Evolutionary conservation across 495 filamentous ascomycete genomes (phyloP), one percentile per base, ranked within the genome.

Genomic region (Xylaria venustula): DNA sequence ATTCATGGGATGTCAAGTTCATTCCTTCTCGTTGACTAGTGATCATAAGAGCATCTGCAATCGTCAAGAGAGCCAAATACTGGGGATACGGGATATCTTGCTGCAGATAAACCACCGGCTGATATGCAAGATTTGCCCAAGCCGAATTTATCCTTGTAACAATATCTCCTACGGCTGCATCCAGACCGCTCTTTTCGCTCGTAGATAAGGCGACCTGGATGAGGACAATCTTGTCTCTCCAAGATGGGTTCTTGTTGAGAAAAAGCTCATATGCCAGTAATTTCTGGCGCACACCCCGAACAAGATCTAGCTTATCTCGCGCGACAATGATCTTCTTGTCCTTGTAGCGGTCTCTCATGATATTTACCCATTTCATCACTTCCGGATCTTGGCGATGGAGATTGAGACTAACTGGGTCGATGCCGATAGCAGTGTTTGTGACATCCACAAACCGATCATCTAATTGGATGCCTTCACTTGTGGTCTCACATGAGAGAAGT

Each of bases 1-100:
- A 97, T 73, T 97, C 93, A 68, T 97, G 93, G 46, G 87, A 89
- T 7, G 93, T 95, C 37, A 97, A 75, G 67, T 96, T 96, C 93
- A 97, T 97, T 42, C 93, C 93, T 69, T 97, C 93, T 49, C 93
- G 90, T 54, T 97, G 84, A 71, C 89, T 92, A 6, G 93, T 92
- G 69, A 97, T 92, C 84, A 96, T 93, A 30, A 97, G 79, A 20
- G 87, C 90, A 74, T 97, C 92, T 3, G 93, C 93, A 23, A 94
- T 88, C 17, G 89, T 89, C 42, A 96, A 82, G 17, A 97, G 79
- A 7, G 92, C 93, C 7, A 97, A 84, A 62, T 96, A 97, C 64
- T 97, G 92, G 0, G 89, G 76, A 67, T 94, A 96, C 34, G 87
- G 87, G 60, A 97, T 90, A 64, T 97, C 93, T 73, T 97, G 93